Base-by-base conservation (phyloP, 139 green algal species). In the Tetradesmus lagerheimii region DNA sequence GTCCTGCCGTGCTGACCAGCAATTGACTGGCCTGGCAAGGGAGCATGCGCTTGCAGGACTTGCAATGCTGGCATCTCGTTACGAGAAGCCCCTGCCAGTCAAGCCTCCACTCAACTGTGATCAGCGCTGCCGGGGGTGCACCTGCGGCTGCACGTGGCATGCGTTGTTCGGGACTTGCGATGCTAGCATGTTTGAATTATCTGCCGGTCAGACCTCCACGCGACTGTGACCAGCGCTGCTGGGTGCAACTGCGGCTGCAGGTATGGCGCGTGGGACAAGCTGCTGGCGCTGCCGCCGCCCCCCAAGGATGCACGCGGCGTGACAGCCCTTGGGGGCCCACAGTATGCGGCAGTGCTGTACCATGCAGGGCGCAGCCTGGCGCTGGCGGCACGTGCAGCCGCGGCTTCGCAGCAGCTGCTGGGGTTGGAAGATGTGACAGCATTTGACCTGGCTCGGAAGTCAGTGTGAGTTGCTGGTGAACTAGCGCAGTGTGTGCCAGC, bases 261-360 rank as follows among this genome's bases (percentile, higher is more conserved):
- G 77, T 90, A 90, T 43, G 87, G 87, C 14, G 39, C 86, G 29
- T 94, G 92, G 92, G 35, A 88, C 4, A 71, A 76, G 29, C n/a
- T 95, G 34, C 57, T 93, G 78, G 66, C 53, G 0, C 84, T 89
- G 38, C 18, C 53, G 34, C 37, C 15, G 37, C 91, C 91, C 9
- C 31, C 41, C 4, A 27, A 34, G 53, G 77, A 90, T 76, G 85
- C 84, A 34, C 23, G 91, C 5, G 91, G 91, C 47, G 50, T 80
- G 35, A 83, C 47, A 8, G 29, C 47, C 15, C 50, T 62, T 3
- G 93, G 90, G 1, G 92, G 90, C 12, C 53, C 71, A 20, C 45
- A 86, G 39, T 95, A 81, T 43, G 53, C 77, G 8, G 14, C 38
- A 15, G 87, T 90, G 47, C 71, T 90, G 35, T 80, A 86, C 31